Evolutionary conservation across 176 grass and related monocot genomes (phyloP), one percentile per base, ranked within the genome.

Genomic region (Zoysia japonica): DNA sequence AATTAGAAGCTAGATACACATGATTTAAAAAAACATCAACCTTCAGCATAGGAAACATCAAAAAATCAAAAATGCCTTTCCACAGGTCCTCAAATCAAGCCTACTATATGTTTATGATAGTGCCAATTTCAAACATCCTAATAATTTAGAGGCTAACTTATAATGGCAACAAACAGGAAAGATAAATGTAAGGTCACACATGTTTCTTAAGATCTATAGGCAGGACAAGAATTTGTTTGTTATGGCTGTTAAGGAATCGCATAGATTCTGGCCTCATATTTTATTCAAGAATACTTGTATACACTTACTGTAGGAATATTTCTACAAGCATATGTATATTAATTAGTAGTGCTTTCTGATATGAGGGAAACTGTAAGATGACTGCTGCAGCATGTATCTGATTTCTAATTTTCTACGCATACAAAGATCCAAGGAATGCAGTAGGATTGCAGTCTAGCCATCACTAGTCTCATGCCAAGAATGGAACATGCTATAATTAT

Each of bases 401-500:
- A 63, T 73, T 63, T 64, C 8, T 73, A 70, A 52, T 52, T 72
- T 62, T 54, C 5, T 73, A 70, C 1, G 47, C 13, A 77, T 50
- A 72, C n/a, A 78, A 17, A 66, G 38, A 51, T 51, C 59, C 11
- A 13, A 75, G 16, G 41, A 42, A 40, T 14, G 3, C 74, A 75
- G 77, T 47, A 82, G 41, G 54, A 56, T 84, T 79, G 52, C 37
- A 78, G 61, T 67, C 11, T 0, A 47, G 6, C 11, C 47, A 40
- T 77, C 42, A 3, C 65, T 76, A 57, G 72, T 80, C 65, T 50
- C 43, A 72, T 51, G 59, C 1, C 0, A 0, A 81, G 49, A 38
- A 72, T 39, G 11, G 67, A 82, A 52, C 38, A 19, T 67, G 49
- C 43, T 72, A 72, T 51, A 65, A 81, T 72, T 72, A 85, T 78